These are phyloP conservation scores for Ogataea philodendri DNA, from an alignment of 805 yeast species.

Conservation along the genomic window DNA sequence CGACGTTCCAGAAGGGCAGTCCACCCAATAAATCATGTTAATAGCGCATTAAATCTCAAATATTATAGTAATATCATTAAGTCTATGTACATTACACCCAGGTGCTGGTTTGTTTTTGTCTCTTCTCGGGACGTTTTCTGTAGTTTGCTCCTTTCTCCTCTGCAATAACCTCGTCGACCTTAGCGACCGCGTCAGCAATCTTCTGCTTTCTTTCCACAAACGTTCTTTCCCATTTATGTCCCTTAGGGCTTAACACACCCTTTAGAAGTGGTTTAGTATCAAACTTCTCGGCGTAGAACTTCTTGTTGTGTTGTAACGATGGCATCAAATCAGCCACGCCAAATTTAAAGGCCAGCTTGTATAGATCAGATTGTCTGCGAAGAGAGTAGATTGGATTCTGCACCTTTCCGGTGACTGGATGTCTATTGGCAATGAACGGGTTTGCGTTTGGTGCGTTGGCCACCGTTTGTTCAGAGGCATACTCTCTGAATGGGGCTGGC, in stretches of 20 bases:
- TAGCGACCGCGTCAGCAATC: constrained; percentile 62
- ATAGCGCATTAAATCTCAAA: constrained; percentile 8
- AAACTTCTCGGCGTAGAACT: constrained; percentile 77
- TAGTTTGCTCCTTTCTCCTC: constrained; percentile 60
- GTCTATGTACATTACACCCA: constrained; percentile 35
- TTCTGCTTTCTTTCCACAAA: constrained; percentile 55
- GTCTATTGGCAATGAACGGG: constrained; percentile 83
- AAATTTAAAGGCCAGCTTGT: constrained; percentile 74
- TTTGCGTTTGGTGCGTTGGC: constrained; percentile 71
- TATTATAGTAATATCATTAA: constrained; percentile 1
- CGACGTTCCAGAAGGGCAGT: too few species aligned
- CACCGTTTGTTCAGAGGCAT: constrained; percentile 61
- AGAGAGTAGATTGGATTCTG: constrained; percentile 77
- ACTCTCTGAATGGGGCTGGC: constrained; percentile 72
- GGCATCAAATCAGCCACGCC: constrained; percentile 84
- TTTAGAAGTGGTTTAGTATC: constrained; percentile 64
- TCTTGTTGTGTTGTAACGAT: constrained; percentile 53
- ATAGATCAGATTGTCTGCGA: constrained; percentile 79
- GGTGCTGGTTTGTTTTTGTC: constrained; percentile 34
- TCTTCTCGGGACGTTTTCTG: constrained; percentile 43
- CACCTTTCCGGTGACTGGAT: constrained; percentile 74
- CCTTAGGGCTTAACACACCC: constrained; percentile 78
- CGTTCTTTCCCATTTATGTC: constrained; percentile 75
- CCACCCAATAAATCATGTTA: constrained; percentile 7
- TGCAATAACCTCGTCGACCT: constrained; percentile 64